Evolutionary conservation across 768 basidiomycete genomes (phyloP), one percentile per base, ranked within the genome.

Genomic region (Obba rivulosa): DNA sequence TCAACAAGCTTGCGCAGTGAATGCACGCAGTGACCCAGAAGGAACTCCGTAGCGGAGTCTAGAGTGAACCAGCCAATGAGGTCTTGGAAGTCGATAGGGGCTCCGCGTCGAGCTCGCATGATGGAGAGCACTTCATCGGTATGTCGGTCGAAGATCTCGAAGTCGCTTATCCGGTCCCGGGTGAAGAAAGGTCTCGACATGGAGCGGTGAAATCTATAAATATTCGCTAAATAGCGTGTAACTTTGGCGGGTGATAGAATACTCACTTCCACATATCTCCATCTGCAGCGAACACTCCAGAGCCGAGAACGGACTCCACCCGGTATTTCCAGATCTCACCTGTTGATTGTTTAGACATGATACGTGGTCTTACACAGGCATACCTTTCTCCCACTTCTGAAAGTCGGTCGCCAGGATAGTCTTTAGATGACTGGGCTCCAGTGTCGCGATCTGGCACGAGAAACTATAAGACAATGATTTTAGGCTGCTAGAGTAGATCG

Each of bases 181-280:
- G 62, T 75, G n/a, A 8, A 21, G 14, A 22, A 2, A 2, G 4
- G 22, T 8, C 35, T 8, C 16, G 34, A 17, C 10, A 3, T 1
- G 13, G 23, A n/a, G 43, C 51, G 14, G 17, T n/a, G 14, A 16
- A 37, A 40, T 5, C n/a, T 17, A 17, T 14, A 23, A n/a, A n/a
- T 5, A 8, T 4, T n/a, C 13, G 28, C 13, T 31, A 13, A 31
- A n/a, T 38, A 4, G 8, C 8, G 37, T n/a, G 37, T 16, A 38
- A 22, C 20, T 31, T 5, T 4, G 40, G 21, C 21, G 41, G 31
- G 35, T 35, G 22, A n/a, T 2, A 10, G 16, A n/a, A 20, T n/a
- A 52, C 64, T 37, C 56, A 83, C 80, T 81, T 87, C 85, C 85
- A 87, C 63, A 78, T 71, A 1, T 83, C 79, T n/a, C 81, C 81